These are phyloP conservation scores for Anthracocystis panici-leucophaei DNA, from an alignment of 1,284 basidiomycete genomes.

Conservation along the genomic window DNA sequence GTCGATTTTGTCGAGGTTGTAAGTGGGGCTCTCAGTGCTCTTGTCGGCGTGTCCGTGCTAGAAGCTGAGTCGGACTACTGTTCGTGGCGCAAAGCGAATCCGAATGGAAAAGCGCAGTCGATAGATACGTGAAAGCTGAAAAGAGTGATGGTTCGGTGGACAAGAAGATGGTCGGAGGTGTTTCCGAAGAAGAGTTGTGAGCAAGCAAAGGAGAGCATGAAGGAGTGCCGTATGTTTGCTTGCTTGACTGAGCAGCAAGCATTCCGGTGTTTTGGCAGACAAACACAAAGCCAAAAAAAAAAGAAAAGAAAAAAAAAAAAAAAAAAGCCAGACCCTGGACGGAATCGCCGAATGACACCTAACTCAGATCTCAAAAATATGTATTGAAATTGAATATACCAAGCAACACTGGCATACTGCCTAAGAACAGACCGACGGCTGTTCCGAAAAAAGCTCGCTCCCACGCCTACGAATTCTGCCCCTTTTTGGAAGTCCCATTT, in stretches of 20 bases:
- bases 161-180: no score
- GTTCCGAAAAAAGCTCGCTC: not conserved
- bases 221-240: no score
- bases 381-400: not conserved
- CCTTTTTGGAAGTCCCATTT: not conserved
- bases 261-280: constrained; percentile 3
- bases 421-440: not conserved
- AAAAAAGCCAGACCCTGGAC: not conserved
- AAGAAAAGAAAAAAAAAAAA: not conserved
- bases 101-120: no score
- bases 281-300: not conserved
- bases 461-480: not conserved
- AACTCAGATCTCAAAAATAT: not conserved
- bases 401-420: not conserved
- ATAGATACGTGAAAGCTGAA: no score
- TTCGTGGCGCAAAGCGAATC: no score
- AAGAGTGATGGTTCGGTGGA: no score
- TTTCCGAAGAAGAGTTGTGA: no score
- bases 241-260: not conserved
- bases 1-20: no score
- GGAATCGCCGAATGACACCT: not conserved
- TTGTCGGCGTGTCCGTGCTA: no score
- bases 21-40: no score
- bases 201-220: no score
- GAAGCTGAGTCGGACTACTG: no score